Evolutionary conservation across 352 stramenopile genomes (phyloP), one percentile per base, ranked within the genome.

Genomic region (Phytophthora hybrid): DNA sequence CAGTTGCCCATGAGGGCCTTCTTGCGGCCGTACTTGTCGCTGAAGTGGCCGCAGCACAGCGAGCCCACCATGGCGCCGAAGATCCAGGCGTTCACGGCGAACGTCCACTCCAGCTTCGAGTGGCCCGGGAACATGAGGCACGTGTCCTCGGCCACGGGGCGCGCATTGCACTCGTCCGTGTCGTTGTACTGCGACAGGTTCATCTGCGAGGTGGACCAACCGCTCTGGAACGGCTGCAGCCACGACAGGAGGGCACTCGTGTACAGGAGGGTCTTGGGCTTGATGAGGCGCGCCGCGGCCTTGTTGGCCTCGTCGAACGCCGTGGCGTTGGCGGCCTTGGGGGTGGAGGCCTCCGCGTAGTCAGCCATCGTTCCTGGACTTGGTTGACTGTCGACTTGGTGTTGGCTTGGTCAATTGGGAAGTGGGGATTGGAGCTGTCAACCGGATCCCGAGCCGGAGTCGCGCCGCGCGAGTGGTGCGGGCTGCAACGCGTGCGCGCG

Each of bases 101-200:
- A 65, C 29, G 44, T 65, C 58, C 41, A 65, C 58, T 65, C 32
- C 19, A 79, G 31, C 49, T 69, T 69, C 26, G 65, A 58, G 56
- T 72, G 65, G 16, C 65, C 65, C 5, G 65, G 56, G 55, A 72
- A 72, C 56, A 72, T 63, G 19, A 72, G 52, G 41, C 65, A 72
- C 23, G 55, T 72, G 54, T 19, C 64, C 31, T 66, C 59, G 31
- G 47, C 59, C 44, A 63, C 63, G 37, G 63, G 63, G 18, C 57
- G 57, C n/a, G 57, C 58, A 51, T 65, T 65, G 57, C 57, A 63
- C 26, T 63, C 37, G 39, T 53, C 57, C 57, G 54, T 26, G 23
- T 26, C 23, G 23, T 26, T 26, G 23, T 26, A 26, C 23, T 26
- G 23, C 23, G 23, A 26, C 23, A 26, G 23, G 23, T 26, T 26